phyloP scores from a whole-genome alignment of 495 filamentous ascomycete genomes.

The Penicillium roqueforti region DNA sequence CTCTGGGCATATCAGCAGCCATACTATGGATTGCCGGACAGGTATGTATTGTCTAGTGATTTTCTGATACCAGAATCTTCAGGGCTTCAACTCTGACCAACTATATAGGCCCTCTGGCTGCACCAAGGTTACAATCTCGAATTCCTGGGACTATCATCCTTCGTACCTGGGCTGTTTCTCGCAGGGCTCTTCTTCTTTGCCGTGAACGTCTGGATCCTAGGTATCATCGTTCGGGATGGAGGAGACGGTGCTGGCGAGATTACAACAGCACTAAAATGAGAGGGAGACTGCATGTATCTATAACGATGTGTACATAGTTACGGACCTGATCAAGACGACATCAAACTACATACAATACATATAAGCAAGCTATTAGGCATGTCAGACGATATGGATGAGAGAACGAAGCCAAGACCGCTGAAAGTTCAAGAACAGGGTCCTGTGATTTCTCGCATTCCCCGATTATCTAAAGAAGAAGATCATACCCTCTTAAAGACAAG shows the following conservation, averaged over 20 bases:
- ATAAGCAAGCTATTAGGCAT: background rate
- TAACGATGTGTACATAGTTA: background rate
- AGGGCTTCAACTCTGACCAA: background rate
- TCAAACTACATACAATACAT: background rate
- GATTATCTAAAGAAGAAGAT: background rate
- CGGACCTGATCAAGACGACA: background rate
- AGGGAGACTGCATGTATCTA: background rate
- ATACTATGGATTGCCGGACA: slow-evolving; percentile 68
- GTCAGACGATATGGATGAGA: background rate
- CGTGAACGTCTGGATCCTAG: slow-evolving; percentile 83
- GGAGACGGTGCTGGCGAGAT: slow-evolving; percentile 21
- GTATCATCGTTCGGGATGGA: slow-evolving; percentile 70
- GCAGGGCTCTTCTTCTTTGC: slow-evolving; percentile 74
- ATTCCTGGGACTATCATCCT: slow-evolving; percentile 81
- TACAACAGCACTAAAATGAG: background rate
- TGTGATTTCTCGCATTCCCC: background rate
- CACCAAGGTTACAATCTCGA: slow-evolving; percentile 86
- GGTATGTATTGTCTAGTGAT: slow-evolving; percentile 31
- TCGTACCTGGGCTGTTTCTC: slow-evolving; percentile 76
- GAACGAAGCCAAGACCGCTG: too few species aligned
- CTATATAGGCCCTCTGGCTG: slow-evolving; percentile 67
- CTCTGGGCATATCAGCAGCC: slow-evolving; percentile 58
- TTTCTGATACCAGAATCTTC: background rate
- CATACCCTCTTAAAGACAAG: background rate
- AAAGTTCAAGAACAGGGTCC: background rate